A percentile compares a stretch with the other conserved stretches of the same genome.
Evolutionary conservation across 2,329 filamentous ascomycete genomes (phyloP).

Genomic region (Penicillium thymicola): DNA sequence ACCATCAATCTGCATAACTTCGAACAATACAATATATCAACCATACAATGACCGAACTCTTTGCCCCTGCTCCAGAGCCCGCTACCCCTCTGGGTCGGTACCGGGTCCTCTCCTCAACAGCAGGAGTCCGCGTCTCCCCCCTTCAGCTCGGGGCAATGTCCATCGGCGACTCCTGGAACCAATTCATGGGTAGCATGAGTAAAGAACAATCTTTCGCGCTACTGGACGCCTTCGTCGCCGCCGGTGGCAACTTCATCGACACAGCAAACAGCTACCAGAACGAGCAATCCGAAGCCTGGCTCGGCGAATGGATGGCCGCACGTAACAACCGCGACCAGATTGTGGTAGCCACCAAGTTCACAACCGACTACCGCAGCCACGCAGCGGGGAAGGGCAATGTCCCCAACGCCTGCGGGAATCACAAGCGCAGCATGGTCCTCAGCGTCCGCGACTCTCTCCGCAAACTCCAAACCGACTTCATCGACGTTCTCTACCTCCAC

Average conservation of each 20-base stretch:
- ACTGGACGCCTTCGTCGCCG: constrained; percentile 63
- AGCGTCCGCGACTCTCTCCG: constrained; percentile 43
- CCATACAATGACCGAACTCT: constrained; percentile 29
- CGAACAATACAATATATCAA: neutral
- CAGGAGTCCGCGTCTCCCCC: constrained; percentile 65
- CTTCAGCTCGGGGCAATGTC: constrained; percentile 46
- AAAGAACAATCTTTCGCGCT: constrained; percentile 61
- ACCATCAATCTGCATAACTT: neutral
- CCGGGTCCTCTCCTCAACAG: constrained; percentile 63
- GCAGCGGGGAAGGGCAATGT: constrained; percentile 37
- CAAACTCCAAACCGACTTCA: constrained; percentile 53
- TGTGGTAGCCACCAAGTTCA: constrained; percentile 70
- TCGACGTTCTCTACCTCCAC: constrained; percentile 55
- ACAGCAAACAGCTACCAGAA: constrained; percentile 67
- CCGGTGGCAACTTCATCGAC: constrained; percentile 72
- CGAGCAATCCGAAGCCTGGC: constrained; percentile 61
- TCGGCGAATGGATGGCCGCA: constrained; percentile 68
- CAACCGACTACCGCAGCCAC: constrained; percentile 51
- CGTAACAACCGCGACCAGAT: constrained; percentile 64
- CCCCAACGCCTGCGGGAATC: constrained; percentile 47
- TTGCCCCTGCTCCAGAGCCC: constrained; percentile 47
- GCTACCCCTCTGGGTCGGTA: constrained; percentile 63
- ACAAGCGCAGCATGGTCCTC: constrained; percentile 41
- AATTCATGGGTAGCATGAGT: constrained; percentile 62
- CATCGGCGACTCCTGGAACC: constrained; percentile 42